Evolutionary conservation across 129 eudicot genomes (phyloP).

Genomic region (Cynara cardunculus): DNA sequence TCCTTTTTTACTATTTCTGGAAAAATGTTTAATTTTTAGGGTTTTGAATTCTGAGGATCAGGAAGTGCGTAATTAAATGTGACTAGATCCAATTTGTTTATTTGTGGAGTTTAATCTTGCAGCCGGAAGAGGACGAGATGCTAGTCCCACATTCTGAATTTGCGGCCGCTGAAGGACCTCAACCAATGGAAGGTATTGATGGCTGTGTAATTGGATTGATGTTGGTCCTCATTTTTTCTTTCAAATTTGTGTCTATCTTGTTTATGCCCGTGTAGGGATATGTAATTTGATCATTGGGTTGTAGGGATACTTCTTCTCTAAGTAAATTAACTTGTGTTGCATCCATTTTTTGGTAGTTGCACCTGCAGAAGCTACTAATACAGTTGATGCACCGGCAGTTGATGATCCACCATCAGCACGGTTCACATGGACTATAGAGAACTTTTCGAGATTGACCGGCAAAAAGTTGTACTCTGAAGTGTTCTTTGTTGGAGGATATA

Average conservation of each 20-base stretch:
- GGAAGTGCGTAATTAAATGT: conserved; percentile 7
- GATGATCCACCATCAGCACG: conserved; percentile 78
- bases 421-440: conserved; percentile 83
- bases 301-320: background rate
- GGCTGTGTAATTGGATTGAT: background rate
- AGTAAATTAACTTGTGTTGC: conserved; percentile 3
- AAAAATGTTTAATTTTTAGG: conserved; percentile 24
- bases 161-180: conserved; percentile 56
- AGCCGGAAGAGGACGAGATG: conserved; percentile 92
- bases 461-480: conserved; percentile 70
- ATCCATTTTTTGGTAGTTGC: conserved; percentile 29
- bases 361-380: conserved; percentile 53
- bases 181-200: conserved; percentile 80
- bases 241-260: conserved; percentile 1
- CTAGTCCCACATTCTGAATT: conserved; percentile 78
- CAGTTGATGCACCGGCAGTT: conserved; percentile 51
- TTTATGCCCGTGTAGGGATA: background rate
- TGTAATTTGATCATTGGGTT: conserved; percentile 1
- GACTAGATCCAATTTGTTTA: conserved; percentile 30
- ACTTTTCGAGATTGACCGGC: conserved; percentile 56
- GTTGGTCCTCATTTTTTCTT: background rate
- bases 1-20: conserved; percentile 1
- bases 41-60: conserved; percentile 33
- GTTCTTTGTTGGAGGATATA: conserved; percentile 77
- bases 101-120: conserved; percentile 24